Base-by-base conservation (phyloP, 257 asterid species). In the Handroanthus guayacan region DNA sequence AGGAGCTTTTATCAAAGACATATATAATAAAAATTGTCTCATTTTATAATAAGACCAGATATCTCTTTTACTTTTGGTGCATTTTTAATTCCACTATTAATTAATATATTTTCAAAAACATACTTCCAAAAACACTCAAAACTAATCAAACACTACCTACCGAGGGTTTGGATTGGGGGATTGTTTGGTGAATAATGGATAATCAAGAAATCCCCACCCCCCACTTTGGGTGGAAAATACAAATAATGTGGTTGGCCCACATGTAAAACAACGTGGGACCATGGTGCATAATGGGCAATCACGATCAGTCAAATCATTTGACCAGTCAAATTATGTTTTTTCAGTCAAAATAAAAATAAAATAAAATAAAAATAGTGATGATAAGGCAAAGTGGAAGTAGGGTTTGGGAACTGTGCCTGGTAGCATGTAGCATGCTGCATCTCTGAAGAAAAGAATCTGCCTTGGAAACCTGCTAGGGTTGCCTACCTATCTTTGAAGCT, bases 271-370 rank as follows among this genome's bases (percentile, higher is more conserved):
- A 62, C 2, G 81, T 72, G 89, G 88, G 94, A 57, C 85, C 85
- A 31, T 7, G 79, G 64, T 79, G n/a, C 55, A 70, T 76, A 47
- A 75, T 81, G 75, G 75, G 78, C 80, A 69, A 73, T 74, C 74
- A 73, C 83, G 77, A 85, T 69, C 81, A 76, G 86, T 84, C 86
- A 79, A 63, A 80, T 69, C 79, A 3, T 72, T 75, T 86, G 95
- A 91, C 92, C 75, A 79, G 97, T 91, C 97, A 87, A 91, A 25
- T 44, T 36, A 14, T 10, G 14, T 74, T 38, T 20, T 76, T n/a
- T n/a, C n/a, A n/a, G n/a, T n/a, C n/a, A n/a, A n/a, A n/a, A n/a
- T n/a, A n/a, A n/a, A n/a, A n/a, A n/a, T n/a, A n/a, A n/a, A n/a
- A n/a, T n/a, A n/a, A 54, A 47, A 62, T 76, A 58, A 34, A 78